phyloP scores from a whole-genome alignment of 73 alveolate genomes.

The Paramecium pentaurelia region DNA sequence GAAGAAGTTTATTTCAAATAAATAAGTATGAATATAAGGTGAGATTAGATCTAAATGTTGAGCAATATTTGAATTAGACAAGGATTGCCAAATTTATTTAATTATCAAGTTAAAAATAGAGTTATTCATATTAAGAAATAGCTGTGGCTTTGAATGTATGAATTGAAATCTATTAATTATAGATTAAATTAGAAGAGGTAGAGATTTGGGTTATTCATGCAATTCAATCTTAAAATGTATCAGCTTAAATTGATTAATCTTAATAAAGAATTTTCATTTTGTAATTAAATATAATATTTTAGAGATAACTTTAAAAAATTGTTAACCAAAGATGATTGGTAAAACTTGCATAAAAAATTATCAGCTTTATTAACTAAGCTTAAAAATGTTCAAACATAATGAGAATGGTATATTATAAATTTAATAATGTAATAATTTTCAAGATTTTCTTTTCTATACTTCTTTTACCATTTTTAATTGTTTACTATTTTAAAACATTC shows the following conservation, averaged over 20 bases:
- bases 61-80: not conserved
- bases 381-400: not conserved
- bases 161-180: not conserved
- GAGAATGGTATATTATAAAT: not conserved
- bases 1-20: not conserved
- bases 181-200: not conserved
- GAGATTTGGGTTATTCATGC: slow-evolving; percentile 9
- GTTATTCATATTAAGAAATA: not conserved
- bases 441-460: not conserved
- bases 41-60: not conserved
- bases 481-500: not conserved
- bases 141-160: not conserved
- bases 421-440: not conserved
- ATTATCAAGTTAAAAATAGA: not conserved
- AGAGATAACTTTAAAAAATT: not conserved
- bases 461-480: not conserved
- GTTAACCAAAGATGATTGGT: not conserved
- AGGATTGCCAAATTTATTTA: not conserved
- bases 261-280: not conserved
- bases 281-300: not conserved
- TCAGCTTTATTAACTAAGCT: not conserved
- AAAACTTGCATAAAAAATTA: not conserved
- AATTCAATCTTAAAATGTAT: not conserved
- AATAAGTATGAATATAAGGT: not conserved
- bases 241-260: slow-evolving; percentile 12